Evolutionary conservation across 1,284 basidiomycete genomes (phyloP), one percentile per base, ranked within the genome.

Genomic region (Sparassis latifolia): DNA sequence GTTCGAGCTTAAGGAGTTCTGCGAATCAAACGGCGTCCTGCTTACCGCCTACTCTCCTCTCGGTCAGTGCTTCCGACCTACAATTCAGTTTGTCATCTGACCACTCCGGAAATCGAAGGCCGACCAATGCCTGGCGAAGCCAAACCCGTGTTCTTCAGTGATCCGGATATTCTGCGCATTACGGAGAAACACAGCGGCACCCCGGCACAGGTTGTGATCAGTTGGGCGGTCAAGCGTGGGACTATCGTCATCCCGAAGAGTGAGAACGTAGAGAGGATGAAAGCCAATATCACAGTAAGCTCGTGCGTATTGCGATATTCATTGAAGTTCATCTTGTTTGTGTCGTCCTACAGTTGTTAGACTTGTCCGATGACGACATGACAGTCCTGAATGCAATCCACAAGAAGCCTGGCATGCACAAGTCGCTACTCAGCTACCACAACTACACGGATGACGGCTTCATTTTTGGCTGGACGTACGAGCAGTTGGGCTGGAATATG

Each of bases 21-120:
- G 83, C 63, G 66, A 76, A 33, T 57, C 66, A 39, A 76, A 80
- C 54, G 77, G 77, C n/a, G 87, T 89, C 53, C 53, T 79, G 1
- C 60, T 86, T 40, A 79, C 84, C 31, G 84, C 82, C 1, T 89
- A 88, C 66, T 80, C 78, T 2, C 86, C 86, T 0, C 66, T 87
- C 4, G 85, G 84, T 59, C 53, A 44, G 62, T 52, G 5, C 59
- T 76, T 82, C 60, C 80, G 5, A 81, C 84, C 10, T 74, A 91
- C 42, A 41, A 31, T 28, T 42, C 35, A n/a, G 5, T 28, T 31
- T 10, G 31, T 12, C 9, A 29, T n/a, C 39, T 20, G 27, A 42
- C 1, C 9, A 9, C n/a, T 6, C 45, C 3, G 27, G 10, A 42
- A 6, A 42, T 42, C 12, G n/a, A 28, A 59, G 60, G 58, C 2